Base-by-base conservation (phyloP, 225 moss, liverwort and hornwort species). In the Takakia lepidozioides region DNA sequence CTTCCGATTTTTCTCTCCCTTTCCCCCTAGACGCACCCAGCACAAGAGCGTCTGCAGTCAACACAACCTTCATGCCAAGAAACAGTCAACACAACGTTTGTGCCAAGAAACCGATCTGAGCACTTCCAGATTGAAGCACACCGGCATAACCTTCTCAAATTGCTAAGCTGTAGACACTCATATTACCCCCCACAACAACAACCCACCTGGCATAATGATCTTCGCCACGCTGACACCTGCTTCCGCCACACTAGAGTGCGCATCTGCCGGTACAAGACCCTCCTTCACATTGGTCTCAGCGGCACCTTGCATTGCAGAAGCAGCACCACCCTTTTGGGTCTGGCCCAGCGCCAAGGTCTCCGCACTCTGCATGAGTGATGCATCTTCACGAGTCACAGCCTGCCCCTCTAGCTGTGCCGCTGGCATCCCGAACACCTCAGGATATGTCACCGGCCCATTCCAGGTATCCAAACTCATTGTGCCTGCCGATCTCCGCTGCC, bases 331-430 rank as follows among this genome's bases (percentile, higher is more conserved):
- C 53, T 84, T 92, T 20, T 22, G 57, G 25, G 91, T 86, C 6
- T 67, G 29, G 8, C 91, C 91, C 21, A 81, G 73, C n/a, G 87
- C 73, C 29, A 73, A 27, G 0, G 81, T 3, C 64, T 92, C 91
- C 23, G 91, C 91, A 18, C 75, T 81, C 66, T 92, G 91, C 91
- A 92, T 92, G n/a, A 92, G 68, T 15, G 84, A 28, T 0, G 81
- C 81, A 48, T 92, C 91, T 50, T 87, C 91, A 6, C 53, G 66
- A 2, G 69, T 55, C 29, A 92, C 64, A 0, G 67, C 0, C 34
- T 87, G 63, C n/a, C n/a, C n/a, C 5, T 10, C 0, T 1, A 38
- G 58, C 40, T 52, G 9, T 58, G 45, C 51, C 19, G 42, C 37
- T 19, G 39, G 37, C 0, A 50, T 59, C 0, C 55, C 66, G 1